These are phyloP conservation scores for Zygotorulaspora chibaensis DNA, from an alignment of 805 yeast genomes.

Conservation along the genomic window DNA sequence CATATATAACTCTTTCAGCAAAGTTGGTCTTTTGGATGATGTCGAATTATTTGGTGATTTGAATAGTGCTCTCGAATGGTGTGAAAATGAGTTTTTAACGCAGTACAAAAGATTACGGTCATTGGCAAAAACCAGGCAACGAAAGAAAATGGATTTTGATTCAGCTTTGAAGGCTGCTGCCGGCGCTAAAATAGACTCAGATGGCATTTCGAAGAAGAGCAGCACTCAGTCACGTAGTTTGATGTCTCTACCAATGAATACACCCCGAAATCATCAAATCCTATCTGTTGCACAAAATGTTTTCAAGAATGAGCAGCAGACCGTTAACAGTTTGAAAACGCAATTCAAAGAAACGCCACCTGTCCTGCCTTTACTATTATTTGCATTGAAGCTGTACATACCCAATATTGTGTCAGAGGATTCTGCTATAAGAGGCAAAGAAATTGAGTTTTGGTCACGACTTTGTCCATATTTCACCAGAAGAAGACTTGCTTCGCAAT, in stretches of 20 bases:
- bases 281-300: constrained; percentile 39
- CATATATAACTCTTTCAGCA: constrained; percentile 66
- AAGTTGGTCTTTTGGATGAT: constrained; percentile 73
- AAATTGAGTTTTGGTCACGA: constrained; percentile 57
- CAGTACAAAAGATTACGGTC: constrained; percentile 37
- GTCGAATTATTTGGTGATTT: constrained; percentile 65
- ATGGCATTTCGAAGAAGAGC: constrained; percentile 1
- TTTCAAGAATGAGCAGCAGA: constrained; percentile 29
- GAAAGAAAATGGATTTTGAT: constrained; percentile 10
- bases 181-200: constrained; percentile 1
- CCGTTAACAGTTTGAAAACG: constrained; percentile 20
- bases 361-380: constrained; percentile 27
- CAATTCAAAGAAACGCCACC: constrained; percentile 23
- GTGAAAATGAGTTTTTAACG: constrained; percentile 80
- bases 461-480: constrained; percentile 54
- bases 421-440: constrained; percentile 34
- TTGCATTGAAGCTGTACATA: constrained; percentile 30
- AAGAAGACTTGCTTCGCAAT: constrained; percentile 47
- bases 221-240: constrained; percentile 9
- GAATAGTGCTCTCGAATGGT: constrained; percentile 91
- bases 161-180: constrained; percentile 12
- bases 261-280: constrained; percentile 42
- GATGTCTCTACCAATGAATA: constrained; percentile 29
- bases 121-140: constrained; percentile 18
- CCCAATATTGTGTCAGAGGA: constrained; percentile 26